These are phyloP conservation scores for Rhizopogon rudus DNA, from an alignment of 768 basidiomycete species.

Conservation along the genomic window DNA sequence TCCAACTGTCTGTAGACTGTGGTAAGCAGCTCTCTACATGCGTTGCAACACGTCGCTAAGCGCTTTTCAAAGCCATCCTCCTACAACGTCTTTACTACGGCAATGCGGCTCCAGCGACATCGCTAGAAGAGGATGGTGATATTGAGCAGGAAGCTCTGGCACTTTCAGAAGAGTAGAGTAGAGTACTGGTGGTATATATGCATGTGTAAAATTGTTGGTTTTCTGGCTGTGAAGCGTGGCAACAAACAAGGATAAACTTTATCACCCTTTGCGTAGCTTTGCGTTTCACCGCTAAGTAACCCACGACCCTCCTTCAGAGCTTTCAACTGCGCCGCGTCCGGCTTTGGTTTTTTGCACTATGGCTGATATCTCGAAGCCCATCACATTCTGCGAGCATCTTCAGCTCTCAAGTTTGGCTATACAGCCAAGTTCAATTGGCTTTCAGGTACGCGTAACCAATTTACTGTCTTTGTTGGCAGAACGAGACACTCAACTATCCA, in stretches of 20 bases:
- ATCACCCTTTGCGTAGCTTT: constrained; percentile 15
- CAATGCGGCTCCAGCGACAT: constrained; percentile 51
- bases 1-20: constrained; percentile 75
- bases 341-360: constrained; percentile 12
- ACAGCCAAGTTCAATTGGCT: constrained; percentile 95
- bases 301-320: constrained; percentile 19
- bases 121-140: constrained; percentile 49
- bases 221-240: constrained; percentile 8
- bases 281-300: constrained; percentile 3
- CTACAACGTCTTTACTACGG: constrained; percentile 74
- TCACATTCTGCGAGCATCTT: constrained; percentile 84
- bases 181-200: not conserved
- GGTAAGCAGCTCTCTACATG: constrained; percentile 40
- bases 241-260: constrained; percentile 30
- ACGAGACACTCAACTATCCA: constrained; percentile 1
- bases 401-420: constrained; percentile 95
- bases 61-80: constrained; percentile 52
- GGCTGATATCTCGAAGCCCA: constrained; percentile 54
- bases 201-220: constrained; percentile 1
- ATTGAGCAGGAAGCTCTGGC: constrained; percentile 66
- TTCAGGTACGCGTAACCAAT: constrained; percentile 66
- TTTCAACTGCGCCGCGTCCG: constrained; percentile 12
- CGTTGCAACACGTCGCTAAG: constrained; percentile 7
- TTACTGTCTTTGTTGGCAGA: not conserved
- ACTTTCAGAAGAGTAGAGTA: constrained; percentile 50